These are phyloP conservation scores for Petunia axillaris DNA, from an alignment of 257 asterid species.

Conservation along the genomic window DNA sequence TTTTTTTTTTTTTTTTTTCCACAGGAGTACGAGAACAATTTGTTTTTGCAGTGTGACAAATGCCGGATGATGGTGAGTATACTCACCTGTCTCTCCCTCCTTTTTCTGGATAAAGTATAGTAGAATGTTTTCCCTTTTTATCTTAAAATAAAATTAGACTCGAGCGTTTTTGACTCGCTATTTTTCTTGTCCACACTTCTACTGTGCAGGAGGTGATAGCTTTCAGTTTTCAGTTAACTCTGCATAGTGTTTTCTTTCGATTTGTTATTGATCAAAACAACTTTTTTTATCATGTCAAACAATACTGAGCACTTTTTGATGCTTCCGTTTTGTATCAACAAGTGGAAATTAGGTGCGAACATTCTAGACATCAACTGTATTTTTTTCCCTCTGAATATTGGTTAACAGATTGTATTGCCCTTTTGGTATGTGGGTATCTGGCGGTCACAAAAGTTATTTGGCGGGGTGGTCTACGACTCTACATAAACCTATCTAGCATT, in stretches of 20 bases:
- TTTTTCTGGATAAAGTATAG: slow-evolving; percentile 1
- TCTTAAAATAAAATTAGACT: neutral
- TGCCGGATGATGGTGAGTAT: slow-evolving; percentile 97
- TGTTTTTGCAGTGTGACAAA: slow-evolving; percentile 99
- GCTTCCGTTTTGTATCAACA: slow-evolving; percentile 17
- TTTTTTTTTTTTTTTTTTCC: slow-evolving; percentile 15
- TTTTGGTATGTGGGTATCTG: neutral
- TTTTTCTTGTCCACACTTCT: slow-evolving; percentile 20
- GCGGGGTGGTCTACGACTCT: neutral
- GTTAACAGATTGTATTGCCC: neutral
- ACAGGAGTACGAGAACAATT: slow-evolving; percentile 97
- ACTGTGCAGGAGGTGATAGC: neutral
- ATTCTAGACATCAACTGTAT: neutral
- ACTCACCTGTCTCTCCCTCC: slow-evolving; percentile 27
- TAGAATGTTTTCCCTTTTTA: neutral
- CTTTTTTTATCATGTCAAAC: neutral
- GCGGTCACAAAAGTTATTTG: slow-evolving; percentile 3
- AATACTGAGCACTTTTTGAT: neutral
- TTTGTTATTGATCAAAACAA: neutral
- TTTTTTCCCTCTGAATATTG: neutral
- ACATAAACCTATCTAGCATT: neutral
- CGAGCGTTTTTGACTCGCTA: neutral
- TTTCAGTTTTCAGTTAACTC: neutral
- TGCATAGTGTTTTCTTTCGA: neutral
- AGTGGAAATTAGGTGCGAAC: neutral